Conservation (phyloP, 208 protist genomes). For the Trichomonas vaginalis region DNA sequence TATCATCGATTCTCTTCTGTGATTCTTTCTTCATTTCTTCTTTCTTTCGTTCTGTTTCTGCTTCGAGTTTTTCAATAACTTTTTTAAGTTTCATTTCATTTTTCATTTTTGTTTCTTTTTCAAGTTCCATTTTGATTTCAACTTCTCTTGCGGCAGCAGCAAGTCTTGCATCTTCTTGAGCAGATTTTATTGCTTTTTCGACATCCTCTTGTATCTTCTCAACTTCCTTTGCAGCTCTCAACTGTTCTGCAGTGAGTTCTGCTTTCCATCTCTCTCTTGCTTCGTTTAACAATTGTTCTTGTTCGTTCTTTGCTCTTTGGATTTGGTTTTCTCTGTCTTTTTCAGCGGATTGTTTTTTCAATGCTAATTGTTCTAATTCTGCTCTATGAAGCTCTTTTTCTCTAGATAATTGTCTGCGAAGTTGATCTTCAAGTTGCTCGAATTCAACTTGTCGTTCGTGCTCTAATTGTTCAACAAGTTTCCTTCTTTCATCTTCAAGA, state of each 20-base stretch:
- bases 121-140: neutral
- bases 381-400: neutral
- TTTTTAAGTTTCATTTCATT: neutral
- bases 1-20: neutral
- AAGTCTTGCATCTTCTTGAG: neutral
- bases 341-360: neutral
- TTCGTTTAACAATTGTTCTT: neutral
- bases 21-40: neutral
- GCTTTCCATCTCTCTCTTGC: neutral
- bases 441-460: neutral
- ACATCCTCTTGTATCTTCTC: neutral
- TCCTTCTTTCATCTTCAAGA: neutral
- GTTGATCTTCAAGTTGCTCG: neutral
- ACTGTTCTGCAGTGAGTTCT: neutral
- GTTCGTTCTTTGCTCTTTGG: neutral
- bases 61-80: neutral
- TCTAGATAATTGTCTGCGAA: neutral
- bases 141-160: neutral
- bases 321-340: neutral
- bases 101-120: neutral
- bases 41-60: neutral
- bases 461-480: neutral
- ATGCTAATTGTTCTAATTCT: neutral
- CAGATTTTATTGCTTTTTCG: neutral
- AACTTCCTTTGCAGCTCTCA: neutral